Conservation (phyloP, 164 flowering plant species). For the Sextonia rubra region DNA sequence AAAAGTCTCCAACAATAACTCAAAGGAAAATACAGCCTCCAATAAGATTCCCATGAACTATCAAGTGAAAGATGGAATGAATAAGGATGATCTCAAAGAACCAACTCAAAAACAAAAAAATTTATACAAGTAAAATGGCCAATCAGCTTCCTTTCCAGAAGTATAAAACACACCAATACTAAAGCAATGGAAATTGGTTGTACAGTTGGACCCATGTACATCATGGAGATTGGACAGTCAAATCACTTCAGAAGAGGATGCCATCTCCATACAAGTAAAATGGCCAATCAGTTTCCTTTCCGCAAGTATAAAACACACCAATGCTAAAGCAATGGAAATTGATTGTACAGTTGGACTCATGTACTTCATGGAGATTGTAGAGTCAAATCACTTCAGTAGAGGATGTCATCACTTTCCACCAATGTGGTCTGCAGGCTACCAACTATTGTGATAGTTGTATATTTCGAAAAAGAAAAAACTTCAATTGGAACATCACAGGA, state of each 20-base stretch:
- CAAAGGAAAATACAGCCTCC: not conserved
- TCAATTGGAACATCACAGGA: not conserved
- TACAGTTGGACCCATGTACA: not conserved
- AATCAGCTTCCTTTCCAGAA: not conserved
- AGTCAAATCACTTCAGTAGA: not conserved
- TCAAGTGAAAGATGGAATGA: not conserved
- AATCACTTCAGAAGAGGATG: not conserved
- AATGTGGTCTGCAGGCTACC: not conserved
- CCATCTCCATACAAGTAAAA: not conserved
- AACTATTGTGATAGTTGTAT: not conserved
- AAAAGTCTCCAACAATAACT: not conserved
- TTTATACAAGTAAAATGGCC: not conserved
- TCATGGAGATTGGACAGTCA: not conserved
- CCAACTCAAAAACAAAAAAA: not conserved
- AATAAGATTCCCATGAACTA: not conserved
- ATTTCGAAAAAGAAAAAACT: not conserved
- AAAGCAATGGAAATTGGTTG: not conserved
- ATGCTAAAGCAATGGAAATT: no score
- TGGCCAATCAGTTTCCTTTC: no score
- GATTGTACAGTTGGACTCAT: not conserved
- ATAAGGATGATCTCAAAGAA: no score
- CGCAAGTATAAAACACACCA: no score
- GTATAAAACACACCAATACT: not conserved
- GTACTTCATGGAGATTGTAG: not conserved
- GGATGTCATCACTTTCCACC: not conserved